Conservation (phyloP, 2,329 filamentous ascomycete species). For the Zasmidium citrigriseum region DNA sequence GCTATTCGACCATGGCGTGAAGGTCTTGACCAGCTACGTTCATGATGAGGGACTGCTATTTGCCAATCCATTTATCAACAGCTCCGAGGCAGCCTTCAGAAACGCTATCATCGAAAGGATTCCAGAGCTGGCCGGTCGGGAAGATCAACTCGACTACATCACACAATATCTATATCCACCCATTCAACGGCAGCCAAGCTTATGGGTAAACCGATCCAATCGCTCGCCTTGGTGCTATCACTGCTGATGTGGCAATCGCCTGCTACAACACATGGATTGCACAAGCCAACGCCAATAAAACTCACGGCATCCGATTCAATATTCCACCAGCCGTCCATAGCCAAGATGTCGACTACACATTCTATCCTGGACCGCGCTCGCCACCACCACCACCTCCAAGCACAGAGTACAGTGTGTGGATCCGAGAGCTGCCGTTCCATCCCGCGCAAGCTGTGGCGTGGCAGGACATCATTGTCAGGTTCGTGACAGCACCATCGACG, state of each 20-base stretch:
- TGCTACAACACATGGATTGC: conserved; percentile 57
- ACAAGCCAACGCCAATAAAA: conserved; percentile 47
- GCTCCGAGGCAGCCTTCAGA: conserved; percentile 36
- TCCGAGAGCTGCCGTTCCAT: no score
- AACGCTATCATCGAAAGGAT: conserved; percentile 30
- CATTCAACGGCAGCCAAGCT: conserved; percentile 49
- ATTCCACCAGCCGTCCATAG: conserved; percentile 57
- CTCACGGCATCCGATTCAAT: conserved; percentile 56
- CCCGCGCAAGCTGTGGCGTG: no score
- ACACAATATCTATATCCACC: conserved; percentile 51
- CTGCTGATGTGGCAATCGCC: conserved; percentile 47
- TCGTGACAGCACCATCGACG: no score
- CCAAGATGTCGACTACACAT: conserved; percentile 55
- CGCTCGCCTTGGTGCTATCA: conserved; percentile 43
- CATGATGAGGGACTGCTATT: conserved; percentile 48
- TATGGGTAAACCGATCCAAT: no score
- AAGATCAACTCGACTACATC: conserved; percentile 41
- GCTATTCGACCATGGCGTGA: conserved; percentile 45
- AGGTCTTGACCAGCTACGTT: conserved; percentile 49
- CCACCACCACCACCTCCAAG: no score
- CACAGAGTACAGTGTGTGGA: no score
- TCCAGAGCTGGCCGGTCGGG: conserved; percentile 31
- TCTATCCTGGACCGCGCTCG: no score
- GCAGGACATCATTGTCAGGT: no score
- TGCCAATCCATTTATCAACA: conserved; percentile 41